These are phyloP conservation scores for Pterulicium gracile DNA, from an alignment of 1,284 basidiomycete genomes.

Conservation along the genomic window DNA sequence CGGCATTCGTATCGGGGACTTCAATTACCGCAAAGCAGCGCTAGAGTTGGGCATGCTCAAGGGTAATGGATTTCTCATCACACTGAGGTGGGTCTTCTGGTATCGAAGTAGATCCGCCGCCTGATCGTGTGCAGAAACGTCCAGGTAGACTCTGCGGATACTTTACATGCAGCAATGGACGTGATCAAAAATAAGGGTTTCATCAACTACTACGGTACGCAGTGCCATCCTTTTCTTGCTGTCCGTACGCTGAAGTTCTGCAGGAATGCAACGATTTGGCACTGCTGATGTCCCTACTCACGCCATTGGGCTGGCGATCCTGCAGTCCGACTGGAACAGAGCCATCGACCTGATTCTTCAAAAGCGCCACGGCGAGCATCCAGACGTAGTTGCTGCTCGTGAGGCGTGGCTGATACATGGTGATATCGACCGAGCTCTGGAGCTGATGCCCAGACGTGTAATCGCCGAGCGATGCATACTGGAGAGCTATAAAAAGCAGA, in stretches of 20 bases:
- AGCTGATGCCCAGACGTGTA: slow-evolving; percentile 77
- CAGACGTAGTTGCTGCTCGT: slow-evolving; percentile 72
- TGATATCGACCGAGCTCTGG: slow-evolving; percentile 69
- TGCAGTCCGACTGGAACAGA: slow-evolving; percentile 83
- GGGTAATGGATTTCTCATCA: slow-evolving; percentile 94
- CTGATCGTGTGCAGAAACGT: slow-evolving; percentile 52
- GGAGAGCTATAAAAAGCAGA: slow-evolving; percentile 80
- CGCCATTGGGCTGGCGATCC: slow-evolving; percentile 81
- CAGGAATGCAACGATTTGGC: slow-evolving; percentile 98
- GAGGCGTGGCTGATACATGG: slow-evolving; percentile 76
- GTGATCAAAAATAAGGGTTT: slow-evolving; percentile 82
- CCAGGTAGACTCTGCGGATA: slow-evolving; percentile 60
- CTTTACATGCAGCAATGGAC: slow-evolving; percentile 69
- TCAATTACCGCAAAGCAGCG: slow-evolving; percentile 72
- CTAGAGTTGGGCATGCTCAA: slow-evolving; percentile 92
- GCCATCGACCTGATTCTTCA: slow-evolving; percentile 80
- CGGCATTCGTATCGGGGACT: slow-evolving; percentile 82
- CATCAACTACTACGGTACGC: slow-evolving; percentile 92
- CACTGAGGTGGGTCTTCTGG: slow-evolving; percentile 60
- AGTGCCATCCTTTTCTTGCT: background rate
- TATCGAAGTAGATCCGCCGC: slow-evolving; percentile 3
- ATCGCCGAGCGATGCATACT: slow-evolving; percentile 90
- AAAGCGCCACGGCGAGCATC: slow-evolving; percentile 80
- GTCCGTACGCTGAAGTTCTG: slow-evolving; percentile 1
- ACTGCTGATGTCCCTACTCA: slow-evolving; percentile 95